phyloP scores from a whole-genome alignment of 2,329 filamentous ascomycete species.

The Sarocladium kiliense region DNA sequence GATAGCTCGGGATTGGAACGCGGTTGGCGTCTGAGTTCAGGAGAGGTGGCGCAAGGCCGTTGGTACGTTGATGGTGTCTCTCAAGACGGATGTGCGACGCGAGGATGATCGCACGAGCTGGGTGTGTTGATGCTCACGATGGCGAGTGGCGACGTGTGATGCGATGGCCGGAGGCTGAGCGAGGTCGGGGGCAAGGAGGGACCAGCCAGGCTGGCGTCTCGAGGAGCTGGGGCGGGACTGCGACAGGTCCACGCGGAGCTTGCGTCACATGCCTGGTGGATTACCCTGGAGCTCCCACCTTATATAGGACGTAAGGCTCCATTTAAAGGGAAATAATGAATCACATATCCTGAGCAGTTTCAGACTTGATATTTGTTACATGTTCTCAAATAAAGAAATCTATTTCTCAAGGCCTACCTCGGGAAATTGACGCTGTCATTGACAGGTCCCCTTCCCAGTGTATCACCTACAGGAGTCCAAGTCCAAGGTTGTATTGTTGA shows the following conservation, averaged over 20 bases:
- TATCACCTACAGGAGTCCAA: too few species aligned
- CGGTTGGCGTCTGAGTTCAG: background rate
- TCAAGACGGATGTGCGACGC: background rate
- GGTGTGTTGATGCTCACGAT: background rate
- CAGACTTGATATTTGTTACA: too few species aligned
- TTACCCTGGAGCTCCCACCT: background rate
- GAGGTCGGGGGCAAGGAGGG: background rate
- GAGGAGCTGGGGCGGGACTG: background rate
- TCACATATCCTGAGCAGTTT: too few species aligned
- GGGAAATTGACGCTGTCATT: too few species aligned
- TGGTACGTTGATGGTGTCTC: background rate
- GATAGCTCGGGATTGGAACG: background rate
- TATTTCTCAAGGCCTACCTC: too few species aligned
- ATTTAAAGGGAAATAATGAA: too few species aligned
- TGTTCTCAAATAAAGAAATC: too few species aligned
- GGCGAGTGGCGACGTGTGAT: background rate
- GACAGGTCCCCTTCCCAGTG: too few species aligned
- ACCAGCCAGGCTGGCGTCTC: background rate
- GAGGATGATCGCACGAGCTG: background rate
- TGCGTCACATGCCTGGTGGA: background rate
- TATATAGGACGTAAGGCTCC: too few species aligned
- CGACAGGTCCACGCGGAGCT: background rate
- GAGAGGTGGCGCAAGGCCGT: background rate
- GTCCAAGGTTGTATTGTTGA: too few species aligned
- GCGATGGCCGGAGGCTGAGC: background rate